Base-by-base conservation (phyloP, 208 protist genomes). In the Leptomonas seymouri region DNA sequence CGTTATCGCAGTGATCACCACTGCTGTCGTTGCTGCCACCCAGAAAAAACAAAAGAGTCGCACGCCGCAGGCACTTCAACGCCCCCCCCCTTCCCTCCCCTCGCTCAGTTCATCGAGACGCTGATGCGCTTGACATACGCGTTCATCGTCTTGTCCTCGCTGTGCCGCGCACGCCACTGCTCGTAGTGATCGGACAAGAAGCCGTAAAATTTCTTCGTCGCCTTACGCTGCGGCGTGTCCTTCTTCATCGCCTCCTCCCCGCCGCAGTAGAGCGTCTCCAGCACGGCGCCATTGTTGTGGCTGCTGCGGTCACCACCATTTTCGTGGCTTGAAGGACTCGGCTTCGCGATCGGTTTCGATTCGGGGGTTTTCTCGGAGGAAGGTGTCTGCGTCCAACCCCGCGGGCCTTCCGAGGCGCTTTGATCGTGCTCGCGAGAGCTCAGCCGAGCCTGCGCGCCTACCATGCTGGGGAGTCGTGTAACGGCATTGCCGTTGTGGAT, bases 211-310 rank as follows among this genome's bases (percentile, higher is more conserved):
- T 76, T 67, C 61, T 78, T 75, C 31, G 57, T 55, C 9, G 59
- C 50, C n/a, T 54, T 74, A 16, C 58, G 57, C 45, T 76, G 56
- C 30, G 36, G 42, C 21, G 50, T 34, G 21, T 44, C 36, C 41
- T 57, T 56, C 15, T 51, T 36, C 42, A 61, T 51, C 36, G 28
- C 36, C 61, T 89, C 84, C 51, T 89, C 84, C 0, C 84, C 84
- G 20, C 84, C 84, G 25, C 79, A 84, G 67, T 89, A 89, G 20
- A 74, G 79, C 41, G 36, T 21, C 65, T 88, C 79, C 48, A 76
- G 46, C 30, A 67, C 23, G 4, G 48, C 45, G n/a, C 48, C 25
- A 11, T 51, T 34, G 30, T 67, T 11, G 36, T 57, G 61, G 34
- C 54, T 48, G 49, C 54, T 30, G 51, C 12, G n/a, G 2, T 31